Base-by-base conservation (phyloP, 2,329 filamentous ascomycete genomes). In the Claviceps spartinae region DNA sequence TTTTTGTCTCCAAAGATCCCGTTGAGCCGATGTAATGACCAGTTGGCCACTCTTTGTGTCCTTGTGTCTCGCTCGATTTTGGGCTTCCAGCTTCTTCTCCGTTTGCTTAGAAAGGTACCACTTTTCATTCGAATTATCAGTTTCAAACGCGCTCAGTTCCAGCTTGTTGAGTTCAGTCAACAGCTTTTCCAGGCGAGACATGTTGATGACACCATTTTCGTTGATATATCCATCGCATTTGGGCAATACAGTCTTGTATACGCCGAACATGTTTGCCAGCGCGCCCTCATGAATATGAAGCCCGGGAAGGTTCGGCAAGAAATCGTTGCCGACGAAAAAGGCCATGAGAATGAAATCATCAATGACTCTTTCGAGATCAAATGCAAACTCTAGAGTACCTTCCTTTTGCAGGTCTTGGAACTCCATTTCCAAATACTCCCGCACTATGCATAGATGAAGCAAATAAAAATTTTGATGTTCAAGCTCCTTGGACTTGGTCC, bases 271-370 rank as follows among this genome's bases (percentile, higher is more conserved):
- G 64, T 93, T 84, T 24, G 91, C 88, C 67, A 98, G 73, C 22
- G 94, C 93, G 58, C 93, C 94, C 69, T 98, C 94, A 68, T 98
- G 98, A 69, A 98, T 98, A 69, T 98, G 93, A 58, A 98, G 72
- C 63, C 94, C 88, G 5, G 94, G 94, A 54, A 98, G 76, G 69
- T 98, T 96, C 3, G 93, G 93, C 67, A 98, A 78, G 72, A 98
- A 98, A 78, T 98, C 93, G 69, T 98, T 98, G 65, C 93, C 93
- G 62, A 98, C 88, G 68, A 98, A 98, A 73, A 98, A 98, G 47
- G 90, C 91, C 89, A 98, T 96, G 55, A 98, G 79, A 65, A 98
- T 97, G 69, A 98, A 98, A 74, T 98, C 93, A 66, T 98, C 93
- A 71, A 98, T 97, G 63, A 98, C 82, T 57, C 86, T 82, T 73